Base-by-base conservation (phyloP, 352 stramenopile genomes). In the Elongisporangium undulatum region DNA sequence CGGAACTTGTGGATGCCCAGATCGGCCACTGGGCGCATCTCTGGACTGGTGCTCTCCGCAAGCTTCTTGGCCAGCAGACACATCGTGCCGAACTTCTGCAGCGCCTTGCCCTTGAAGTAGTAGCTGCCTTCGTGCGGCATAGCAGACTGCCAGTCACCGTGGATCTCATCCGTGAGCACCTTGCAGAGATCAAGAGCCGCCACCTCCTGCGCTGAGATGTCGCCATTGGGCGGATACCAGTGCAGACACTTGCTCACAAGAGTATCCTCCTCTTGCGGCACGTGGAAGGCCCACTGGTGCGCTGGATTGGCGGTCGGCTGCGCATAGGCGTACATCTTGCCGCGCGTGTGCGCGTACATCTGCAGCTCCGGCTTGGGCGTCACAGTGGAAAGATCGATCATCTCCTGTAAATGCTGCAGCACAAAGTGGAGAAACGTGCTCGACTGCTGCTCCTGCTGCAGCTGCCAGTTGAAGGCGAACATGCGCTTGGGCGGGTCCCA, bases 91-190 rank as follows among this genome's bases (percentile, higher is more conserved):
- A 84, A 90, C 67, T 92, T 92, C 55, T 94, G 85, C 20, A 91
- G 57, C 12, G 74, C 58, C 45, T 94, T 94, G 49, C 85, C 82
- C 58, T 90, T 92, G 61, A 94, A 94, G 71, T 94, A 94, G 65
- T 94, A 94, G 61, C 80, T 90, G 22, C 75, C 82, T 65, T 89
- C 75, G 22, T 69, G 65, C 7, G 79, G 79, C 45, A 92, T 56
- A 8, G 71, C 55, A 48, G 58, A 51, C 16, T 68, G 62, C 85
- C 85, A 94, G 29, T 88, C 67, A n/a, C 68, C 73, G 21, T 91
- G 39, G 55, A 92, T 89, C 67, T 92, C 80, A 29, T 89, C 71
- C 0, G 58, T 59, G 2, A 92, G 64, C 2, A 90, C 61, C 5
- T 68, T 66, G 29, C 63, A 80, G 15, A 88, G 63, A 22, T 74